Percentiles rank a stretch among this genome's conserved stretches.
phyloP scores from a whole-genome alignment of 129 eudicot species.

The Rutidosis leptorrhynchoides region DNA sequence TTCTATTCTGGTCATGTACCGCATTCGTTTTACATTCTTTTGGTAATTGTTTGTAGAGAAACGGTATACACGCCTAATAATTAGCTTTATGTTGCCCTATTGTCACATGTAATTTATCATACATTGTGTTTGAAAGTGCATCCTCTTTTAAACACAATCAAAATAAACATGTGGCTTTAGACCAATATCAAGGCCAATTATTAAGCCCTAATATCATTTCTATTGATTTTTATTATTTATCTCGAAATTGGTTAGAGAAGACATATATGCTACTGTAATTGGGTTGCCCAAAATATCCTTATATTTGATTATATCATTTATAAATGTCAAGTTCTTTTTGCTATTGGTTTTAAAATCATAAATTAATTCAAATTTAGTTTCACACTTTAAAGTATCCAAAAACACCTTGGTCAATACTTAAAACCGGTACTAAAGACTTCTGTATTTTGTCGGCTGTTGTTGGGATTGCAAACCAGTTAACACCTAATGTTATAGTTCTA shows the following conservation, averaged over 20 bases:
- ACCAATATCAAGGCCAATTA: not conserved
- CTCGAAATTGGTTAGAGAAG: not conserved
- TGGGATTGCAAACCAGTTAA: not conserved
- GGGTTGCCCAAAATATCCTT: not conserved
- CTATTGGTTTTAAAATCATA: not conserved
- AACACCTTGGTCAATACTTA: not conserved
- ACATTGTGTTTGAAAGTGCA: not conserved
- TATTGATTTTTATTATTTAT: not conserved
- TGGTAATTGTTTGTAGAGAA: not conserved
- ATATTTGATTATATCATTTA: not conserved
- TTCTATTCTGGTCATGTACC: not conserved
- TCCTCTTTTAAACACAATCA: not conserved
- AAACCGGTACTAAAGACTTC: not conserved
- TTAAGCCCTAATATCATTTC: not conserved
- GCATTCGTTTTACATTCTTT: not conserved
- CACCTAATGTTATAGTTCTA: too few species aligned
- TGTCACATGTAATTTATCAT: not conserved
- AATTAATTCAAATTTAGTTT: not conserved
- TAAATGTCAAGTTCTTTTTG: not conserved
- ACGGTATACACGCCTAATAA: not conserved
- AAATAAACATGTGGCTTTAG: not conserved
- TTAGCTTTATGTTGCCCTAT: not conserved
- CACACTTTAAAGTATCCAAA: not conserved
- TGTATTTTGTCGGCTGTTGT: not conserved
- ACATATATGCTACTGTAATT: conserved; percentile 6